Evolutionary conservation across 495 filamentous ascomycete genomes (phyloP).

Genomic region (Penicillium silybi): DNA sequence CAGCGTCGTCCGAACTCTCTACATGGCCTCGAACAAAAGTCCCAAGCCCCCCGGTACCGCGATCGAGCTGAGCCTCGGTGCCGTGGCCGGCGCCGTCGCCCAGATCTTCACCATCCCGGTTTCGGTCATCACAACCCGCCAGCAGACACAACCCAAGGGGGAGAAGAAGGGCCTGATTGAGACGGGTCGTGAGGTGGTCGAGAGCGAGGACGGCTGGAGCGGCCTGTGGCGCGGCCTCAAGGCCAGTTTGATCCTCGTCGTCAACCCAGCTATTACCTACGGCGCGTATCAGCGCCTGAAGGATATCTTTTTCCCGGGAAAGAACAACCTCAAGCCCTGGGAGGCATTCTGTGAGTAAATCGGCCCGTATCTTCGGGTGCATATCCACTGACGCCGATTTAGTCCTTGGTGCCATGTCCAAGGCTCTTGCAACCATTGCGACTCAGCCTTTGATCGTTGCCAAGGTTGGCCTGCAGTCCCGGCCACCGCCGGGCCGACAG

Average conservation of each 20-base stretch:
- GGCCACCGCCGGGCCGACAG: slow-evolving; percentile 74
- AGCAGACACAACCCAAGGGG: slow-evolving; percentile 83
- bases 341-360: slow-evolving; percentile 81
- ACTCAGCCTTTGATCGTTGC: slow-evolving; percentile 98
- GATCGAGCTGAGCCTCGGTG: slow-evolving; percentile 81
- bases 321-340: slow-evolving; percentile 70
- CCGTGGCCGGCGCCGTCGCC: slow-evolving; percentile 82
- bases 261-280: slow-evolving; percentile 98
- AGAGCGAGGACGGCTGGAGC: slow-evolving; percentile 83
- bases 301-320: slow-evolving; percentile 72
- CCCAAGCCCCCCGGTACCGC: slow-evolving; percentile 71
- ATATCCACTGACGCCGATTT: slow-evolving; percentile 12
- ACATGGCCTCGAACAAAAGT: slow-evolving; percentile 63
- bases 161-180: slow-evolving; percentile 85
- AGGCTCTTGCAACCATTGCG: slow-evolving; percentile 83
- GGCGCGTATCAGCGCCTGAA: slow-evolving; percentile 92
- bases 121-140: slow-evolving; percentile 88
- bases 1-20: slow-evolving; percentile 77
- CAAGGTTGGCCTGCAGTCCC: slow-evolving; percentile 93
- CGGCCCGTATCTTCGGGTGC: background rate
- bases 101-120: slow-evolving; percentile 97
- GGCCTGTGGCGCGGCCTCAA: slow-evolving; percentile 95
- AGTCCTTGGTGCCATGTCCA: slow-evolving; percentile 93
- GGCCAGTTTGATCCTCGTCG: slow-evolving; percentile 91
- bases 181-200: slow-evolving; percentile 82